A percentile compares a stretch with the other conserved stretches of the same genome.
These are phyloP conservation scores for Linum trigynum DNA, from an alignment of 345 rosid species.

Conservation along the genomic window DNA sequence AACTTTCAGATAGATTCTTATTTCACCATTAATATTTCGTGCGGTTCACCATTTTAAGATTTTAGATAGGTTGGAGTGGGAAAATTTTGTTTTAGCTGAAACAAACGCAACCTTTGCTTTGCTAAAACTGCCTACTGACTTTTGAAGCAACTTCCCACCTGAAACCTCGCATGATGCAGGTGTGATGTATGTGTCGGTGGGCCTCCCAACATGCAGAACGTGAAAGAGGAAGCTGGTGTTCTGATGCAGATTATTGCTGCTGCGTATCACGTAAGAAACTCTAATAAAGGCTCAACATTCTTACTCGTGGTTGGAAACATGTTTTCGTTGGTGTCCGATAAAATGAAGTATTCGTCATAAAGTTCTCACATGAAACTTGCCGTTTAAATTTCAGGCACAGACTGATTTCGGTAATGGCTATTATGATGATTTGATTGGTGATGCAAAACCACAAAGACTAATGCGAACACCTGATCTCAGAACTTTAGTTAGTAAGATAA, in stretches of 20 bases:
- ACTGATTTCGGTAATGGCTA: constrained; percentile 23
- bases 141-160: background rate
- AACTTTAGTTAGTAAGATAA: constrained; percentile 45
- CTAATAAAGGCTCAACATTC: background rate
- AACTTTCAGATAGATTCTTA: too few species aligned
- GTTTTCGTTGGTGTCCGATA: too few species aligned
- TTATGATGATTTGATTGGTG: constrained; percentile 30
- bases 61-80: too few species aligned
- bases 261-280: constrained; percentile 37
- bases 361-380: background rate
- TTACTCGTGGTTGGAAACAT: background rate
- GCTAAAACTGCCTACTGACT: too few species aligned
- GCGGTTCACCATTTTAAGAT: too few species aligned
- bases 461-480: constrained; percentile 49
- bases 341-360: background rate
- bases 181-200: constrained; percentile 72
- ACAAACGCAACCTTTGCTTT: too few species aligned
- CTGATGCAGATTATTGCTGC: constrained; percentile 61
- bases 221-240: constrained; percentile 58
- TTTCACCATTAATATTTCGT: too few species aligned
- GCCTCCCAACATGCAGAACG: constrained; percentile 53
- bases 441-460: constrained; percentile 19
- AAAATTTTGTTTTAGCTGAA: too few species aligned
- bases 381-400: constrained; percentile 23
- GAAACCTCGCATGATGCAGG: constrained; percentile 28